Evolutionary conservation across 768 basidiomycete genomes (phyloP), one percentile per base, ranked within the genome.

Genomic region (Kwoniella dendrophila): DNA sequence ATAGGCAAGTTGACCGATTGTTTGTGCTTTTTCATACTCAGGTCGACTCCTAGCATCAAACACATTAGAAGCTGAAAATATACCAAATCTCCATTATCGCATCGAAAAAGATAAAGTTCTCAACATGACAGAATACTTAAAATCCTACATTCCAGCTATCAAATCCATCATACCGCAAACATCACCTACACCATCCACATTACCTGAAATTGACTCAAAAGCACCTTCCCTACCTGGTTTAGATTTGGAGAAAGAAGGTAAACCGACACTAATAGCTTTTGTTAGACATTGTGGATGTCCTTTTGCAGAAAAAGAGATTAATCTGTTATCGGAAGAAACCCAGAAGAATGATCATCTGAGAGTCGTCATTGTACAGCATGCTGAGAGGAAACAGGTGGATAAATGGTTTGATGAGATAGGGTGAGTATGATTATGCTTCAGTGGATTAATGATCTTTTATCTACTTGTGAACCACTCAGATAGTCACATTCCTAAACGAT

Each of bases 241-340:
- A 0, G 16, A n/a, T 18, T 33, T 48, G 26, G 34, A 53, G 11
- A 22, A 34, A n/a, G 36, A 43, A 30, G 45, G 47, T 0, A 29
- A 27, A n/a, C 56, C 47, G 0, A 34, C 56, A 5, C 18, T 58
- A 12, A n/a, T 58, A 29, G 56, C 56, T n/a, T 58, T 58, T 27
- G 56, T 58, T 11, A 48, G 56, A 29, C 56, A 58, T 49, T 58
- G 56, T 27, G 56, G 56, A 6, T 58, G 56, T 27, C 56, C 56
- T 1, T 58, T 58, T 22, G 56, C 56, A 2, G 56, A 58, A 36
- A 58, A 58, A 36, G 56, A 58, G 30, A 36, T 58, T 7, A 34
- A 58, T 16, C 14, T 48, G 7, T 20, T 58, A 8, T 34, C 56
- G 34, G 34, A 58, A 24, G 45, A 58, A 47, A 3, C 50, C 45